These are phyloP conservation scores for Podaxis sp. DNA, from an alignment of 768 basidiomycete genomes.

Conservation along the genomic window DNA sequence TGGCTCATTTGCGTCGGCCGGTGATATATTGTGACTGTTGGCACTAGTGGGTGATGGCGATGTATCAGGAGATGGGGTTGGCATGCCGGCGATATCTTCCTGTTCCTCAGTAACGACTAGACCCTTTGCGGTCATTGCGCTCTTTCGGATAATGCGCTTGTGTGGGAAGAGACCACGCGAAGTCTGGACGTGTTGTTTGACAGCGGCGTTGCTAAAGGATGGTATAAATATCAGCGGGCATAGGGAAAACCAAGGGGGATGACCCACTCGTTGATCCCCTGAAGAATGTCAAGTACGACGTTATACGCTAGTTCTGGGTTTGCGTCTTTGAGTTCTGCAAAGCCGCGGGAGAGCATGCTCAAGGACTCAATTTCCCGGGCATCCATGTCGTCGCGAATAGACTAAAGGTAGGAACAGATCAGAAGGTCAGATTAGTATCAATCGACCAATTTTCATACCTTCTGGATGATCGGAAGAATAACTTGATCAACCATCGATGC, in stretches of 20 bases:
- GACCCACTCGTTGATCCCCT: conserved; percentile 88
- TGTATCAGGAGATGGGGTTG: conserved; percentile 32
- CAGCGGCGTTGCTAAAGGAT: conserved; percentile 61
- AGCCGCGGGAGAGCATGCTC: conserved; percentile 87
- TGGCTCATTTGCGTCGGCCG: conserved; percentile 42
- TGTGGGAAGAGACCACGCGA: conserved; percentile 81
- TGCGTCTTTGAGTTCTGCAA: conserved; percentile 77
- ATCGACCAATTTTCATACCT: conserved; percentile 43
- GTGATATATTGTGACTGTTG: conserved; percentile 12
- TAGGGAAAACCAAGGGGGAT: conserved; percentile 5
- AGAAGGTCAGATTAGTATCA: background rate
- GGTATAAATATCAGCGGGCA: conserved; percentile 12
- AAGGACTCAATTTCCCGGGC: conserved; percentile 86
- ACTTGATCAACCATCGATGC: conserved; percentile 77
- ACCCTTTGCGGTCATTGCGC: conserved; percentile 84
- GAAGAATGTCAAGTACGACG: conserved; percentile 84
- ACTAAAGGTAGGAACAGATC: conserved; percentile 38
- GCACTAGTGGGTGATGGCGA: conserved; percentile 19
- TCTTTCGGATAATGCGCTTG: conserved; percentile 73
- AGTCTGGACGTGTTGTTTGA: conserved; percentile 81
- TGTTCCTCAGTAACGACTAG: conserved; percentile 81
- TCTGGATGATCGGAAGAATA: conserved; percentile 74
- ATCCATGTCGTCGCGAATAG: conserved; percentile 81
- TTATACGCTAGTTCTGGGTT: conserved; percentile 88
- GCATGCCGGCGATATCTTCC: conserved; percentile 62